Evolutionary conservation across 2,329 filamentous ascomycete genomes (phyloP), one percentile per base, ranked within the genome.

Genomic region (Grosmannia serpens): DNA sequence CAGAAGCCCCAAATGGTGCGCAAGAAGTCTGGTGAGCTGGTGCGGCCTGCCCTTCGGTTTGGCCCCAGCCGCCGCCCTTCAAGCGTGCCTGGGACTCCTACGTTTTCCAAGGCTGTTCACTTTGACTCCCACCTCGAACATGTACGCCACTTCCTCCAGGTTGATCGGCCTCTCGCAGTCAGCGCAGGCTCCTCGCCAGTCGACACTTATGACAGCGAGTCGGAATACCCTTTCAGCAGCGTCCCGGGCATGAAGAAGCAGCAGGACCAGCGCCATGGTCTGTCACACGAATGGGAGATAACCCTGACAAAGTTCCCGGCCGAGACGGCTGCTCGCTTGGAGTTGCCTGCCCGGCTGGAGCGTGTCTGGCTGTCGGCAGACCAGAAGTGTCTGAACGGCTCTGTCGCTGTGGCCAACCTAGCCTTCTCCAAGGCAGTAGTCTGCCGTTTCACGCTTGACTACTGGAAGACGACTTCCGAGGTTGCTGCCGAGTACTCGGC

Each of bases 401-500:
- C 85, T 22, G 81, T 96, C 56, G 88, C 85, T 9, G 91, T 95
- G 26, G 85, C 87, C 69, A 99, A 99, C 71, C 73, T 97, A 50
- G 84, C 91, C 0, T 99, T 95, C 74, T 82, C 91, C 57, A 99
- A 99, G 74, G 72, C 79, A 7, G 89, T 99, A 57, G 84, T 87
- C n/a, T 92, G 90, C 70, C 85, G 94, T 55, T 99, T 99, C 71
- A 99, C 94, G 0, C 81, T 96, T 53, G 94, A 99, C 71, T 94
- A 95, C 74, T 99, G 94, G 94, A 96, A 95, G 79, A 99, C 94
- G 0, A 95, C 91, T 0, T 99, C 94, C 0, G 94, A 99, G 70
- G 88, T 97, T 1, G 80, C 81, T 44, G 92, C 89, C n/a, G 91
- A 96, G 66, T 99, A 83, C 74, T 86, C 85, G 69, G 83, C 88